A percentile compares a stretch with the other conserved stretches of the same genome.
Conservation (phyloP, 768 basidiomycete genomes). For the Leccinum truebloodii region DNA sequence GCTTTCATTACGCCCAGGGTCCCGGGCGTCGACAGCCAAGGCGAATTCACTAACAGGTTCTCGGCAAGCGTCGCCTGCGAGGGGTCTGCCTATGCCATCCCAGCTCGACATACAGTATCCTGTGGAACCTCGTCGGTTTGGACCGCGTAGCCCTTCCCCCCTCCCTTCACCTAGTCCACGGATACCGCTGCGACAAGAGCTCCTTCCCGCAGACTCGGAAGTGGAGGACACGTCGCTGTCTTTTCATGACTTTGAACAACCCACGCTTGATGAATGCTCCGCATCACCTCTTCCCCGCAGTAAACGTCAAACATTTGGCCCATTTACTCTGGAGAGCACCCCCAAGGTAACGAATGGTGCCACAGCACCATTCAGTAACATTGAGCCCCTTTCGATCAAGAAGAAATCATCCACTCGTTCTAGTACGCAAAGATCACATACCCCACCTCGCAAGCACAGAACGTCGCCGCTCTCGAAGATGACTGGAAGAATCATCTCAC, state of each 20-base stretch:
- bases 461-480: slow-evolving; percentile 55
- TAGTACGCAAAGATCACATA: slow-evolving; percentile 36
- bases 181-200: slow-evolving; percentile 23
- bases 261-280: slow-evolving; percentile 32
- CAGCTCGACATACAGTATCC: slow-evolving; percentile 50
- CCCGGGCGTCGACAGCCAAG: slow-evolving; percentile 47
- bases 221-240: slow-evolving; percentile 40
- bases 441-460: slow-evolving; percentile 40
- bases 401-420: slow-evolving; percentile 72
- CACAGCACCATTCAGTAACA: slow-evolving; percentile 41
- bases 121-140: slow-evolving; percentile 63
- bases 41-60: slow-evolving; percentile 49
- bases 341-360: slow-evolving; percentile 43
- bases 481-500: slow-evolving; percentile 45
- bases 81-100: slow-evolving; percentile 29
- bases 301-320: slow-evolving; percentile 66
- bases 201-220: slow-evolving; percentile 50
- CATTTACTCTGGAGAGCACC: slow-evolving; percentile 53
- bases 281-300: slow-evolving; percentile 66
- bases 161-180: slow-evolving; percentile 51
- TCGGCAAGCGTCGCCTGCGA: slow-evolving; percentile 45
- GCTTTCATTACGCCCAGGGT: slow-evolving; percentile 51
- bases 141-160: slow-evolving; percentile 77
- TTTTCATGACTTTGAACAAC: slow-evolving; percentile 28
- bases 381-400: slow-evolving; percentile 84